These are phyloP conservation scores for Stephania yunnanensis DNA, from an alignment of 164 flowering plant genomes.

Conservation along the genomic window DNA sequence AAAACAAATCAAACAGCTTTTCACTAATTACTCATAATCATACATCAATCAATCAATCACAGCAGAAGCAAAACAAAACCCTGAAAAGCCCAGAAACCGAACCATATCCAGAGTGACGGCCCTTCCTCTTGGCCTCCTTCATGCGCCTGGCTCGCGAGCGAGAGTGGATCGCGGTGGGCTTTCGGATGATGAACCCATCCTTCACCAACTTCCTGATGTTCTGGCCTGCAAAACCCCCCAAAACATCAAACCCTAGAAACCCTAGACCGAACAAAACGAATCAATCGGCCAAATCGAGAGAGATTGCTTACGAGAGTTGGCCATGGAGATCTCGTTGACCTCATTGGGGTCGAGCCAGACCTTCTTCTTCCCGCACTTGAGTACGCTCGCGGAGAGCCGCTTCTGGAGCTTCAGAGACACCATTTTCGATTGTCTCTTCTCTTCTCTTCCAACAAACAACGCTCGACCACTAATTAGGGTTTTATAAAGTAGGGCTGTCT, in stretches of 20 bases:
- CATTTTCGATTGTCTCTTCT: constrained; percentile 12
- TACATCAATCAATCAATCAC: neutral
- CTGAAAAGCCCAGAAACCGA: neutral
- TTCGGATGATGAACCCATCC: constrained; percentile 36
- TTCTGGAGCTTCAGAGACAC: constrained; percentile 42
- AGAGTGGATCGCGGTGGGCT: constrained; percentile 37
- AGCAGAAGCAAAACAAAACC: neutral
- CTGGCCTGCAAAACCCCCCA: constrained; percentile 23
- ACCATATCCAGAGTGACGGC: constrained; percentile 41
- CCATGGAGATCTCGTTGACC: constrained; percentile 34
- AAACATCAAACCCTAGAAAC: neutral
- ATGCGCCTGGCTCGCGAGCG: constrained; percentile 36
- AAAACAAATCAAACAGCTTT: no score
- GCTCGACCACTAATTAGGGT: neutral
- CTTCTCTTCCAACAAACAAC: neutral
- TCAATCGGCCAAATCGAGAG: constrained; percentile 1
- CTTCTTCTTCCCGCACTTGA: constrained; percentile 34
- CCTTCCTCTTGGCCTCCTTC: constrained; percentile 39
- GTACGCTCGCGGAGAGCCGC: constrained; percentile 37
- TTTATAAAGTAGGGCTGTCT: neutral
- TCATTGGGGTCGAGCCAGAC: constrained; percentile 49
- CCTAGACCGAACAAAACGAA: neutral
- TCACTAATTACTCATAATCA: neutral
- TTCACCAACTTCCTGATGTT: constrained; percentile 32
- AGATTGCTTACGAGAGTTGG: constrained; percentile 30